Evolutionary conservation across 1,284 basidiomycete genomes (phyloP).

Genomic region (Boletellus deceptivus): DNA sequence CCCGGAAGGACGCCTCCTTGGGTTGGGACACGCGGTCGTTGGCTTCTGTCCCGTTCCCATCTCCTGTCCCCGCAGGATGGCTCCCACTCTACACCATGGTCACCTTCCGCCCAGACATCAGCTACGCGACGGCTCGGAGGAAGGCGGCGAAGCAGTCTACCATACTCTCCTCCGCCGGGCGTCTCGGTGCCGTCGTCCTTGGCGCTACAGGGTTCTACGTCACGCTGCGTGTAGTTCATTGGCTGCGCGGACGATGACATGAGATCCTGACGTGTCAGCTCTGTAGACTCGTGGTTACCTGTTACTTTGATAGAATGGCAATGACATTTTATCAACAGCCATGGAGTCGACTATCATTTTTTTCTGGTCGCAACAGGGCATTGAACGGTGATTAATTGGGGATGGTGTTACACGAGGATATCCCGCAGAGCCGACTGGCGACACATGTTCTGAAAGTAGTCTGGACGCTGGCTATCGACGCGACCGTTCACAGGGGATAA

Average conservation of each 20-base stretch:
- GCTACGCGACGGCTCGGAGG: constrained; percentile 73
- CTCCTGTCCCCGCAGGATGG: constrained; percentile 70
- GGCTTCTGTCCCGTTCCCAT: constrained; percentile 52
- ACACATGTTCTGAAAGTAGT: constrained; percentile 28
- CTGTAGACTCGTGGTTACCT: constrained; percentile 31
- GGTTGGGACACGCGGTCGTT: constrained; percentile 41
- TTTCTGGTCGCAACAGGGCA: constrained; percentile 21
- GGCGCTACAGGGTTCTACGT: constrained; percentile 44
- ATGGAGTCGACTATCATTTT: constrained; percentile 25
- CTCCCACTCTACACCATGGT: constrained; percentile 95
- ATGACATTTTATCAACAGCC: constrained; percentile 16
- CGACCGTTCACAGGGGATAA: constrained; percentile 33
- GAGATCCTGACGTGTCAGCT: constrained; percentile 11
- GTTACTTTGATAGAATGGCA: constrained; percentile 11
- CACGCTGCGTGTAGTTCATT: constrained; percentile 39
- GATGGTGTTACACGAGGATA: constrained; percentile 33
- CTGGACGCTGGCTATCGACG: constrained; percentile 15
- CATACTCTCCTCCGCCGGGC: constrained; percentile 45
- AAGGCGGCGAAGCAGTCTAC: constrained; percentile 61
- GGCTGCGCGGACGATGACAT: constrained; percentile 33
- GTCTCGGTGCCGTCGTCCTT: constrained; percentile 45
- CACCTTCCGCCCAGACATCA: constrained; percentile 93
- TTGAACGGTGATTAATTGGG: constrained; percentile 36
- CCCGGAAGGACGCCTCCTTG: constrained; percentile 39
- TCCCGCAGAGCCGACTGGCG: constrained; percentile 19